Conservation (phyloP, 2,329 filamentous ascomycete genomes). For the Colletotrichum sp. region DNA sequence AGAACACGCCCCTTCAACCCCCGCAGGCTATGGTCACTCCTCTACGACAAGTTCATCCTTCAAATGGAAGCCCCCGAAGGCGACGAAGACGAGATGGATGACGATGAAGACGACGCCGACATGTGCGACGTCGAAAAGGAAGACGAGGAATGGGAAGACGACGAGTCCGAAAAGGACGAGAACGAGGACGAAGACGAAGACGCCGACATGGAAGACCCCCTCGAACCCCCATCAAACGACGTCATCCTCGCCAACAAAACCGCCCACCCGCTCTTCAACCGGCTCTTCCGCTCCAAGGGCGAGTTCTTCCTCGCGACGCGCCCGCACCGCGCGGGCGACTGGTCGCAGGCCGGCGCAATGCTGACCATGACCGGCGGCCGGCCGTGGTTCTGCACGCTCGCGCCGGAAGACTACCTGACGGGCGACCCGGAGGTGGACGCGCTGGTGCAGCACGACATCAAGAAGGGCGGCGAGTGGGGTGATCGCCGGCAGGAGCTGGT, state of each 20-base stretch:
- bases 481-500: constrained; percentile 76
- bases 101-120: constrained; percentile 33
- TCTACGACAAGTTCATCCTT: constrained; percentile 56
- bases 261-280: constrained; percentile 53
- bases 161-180: constrained; percentile 32
- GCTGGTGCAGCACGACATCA: constrained; percentile 54
- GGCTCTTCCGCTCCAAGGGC: constrained; percentile 68
- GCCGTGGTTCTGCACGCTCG: constrained; percentile 64
- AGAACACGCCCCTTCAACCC: constrained; percentile 61
- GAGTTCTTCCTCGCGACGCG: constrained; percentile 65
- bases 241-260: constrained; percentile 61
- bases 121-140: constrained; percentile 27
- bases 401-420: constrained; percentile 53
- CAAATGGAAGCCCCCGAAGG: constrained; percentile 48
- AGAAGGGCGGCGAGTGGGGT: constrained; percentile 66
- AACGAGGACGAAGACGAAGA: constrained; percentile 24
- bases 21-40: constrained; percentile 45
- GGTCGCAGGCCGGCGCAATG: constrained; percentile 70
- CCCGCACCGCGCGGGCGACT: constrained; percentile 59
- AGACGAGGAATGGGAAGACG: constrained; percentile 28
- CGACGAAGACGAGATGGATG: constrained; percentile 19
- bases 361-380: constrained; percentile 62
- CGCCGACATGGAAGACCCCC: constrained; percentile 26
- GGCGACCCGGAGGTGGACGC: constrained; percentile 52
- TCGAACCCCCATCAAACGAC: constrained; percentile 40